A percentile compares a stretch with the other conserved stretches of the same genome.
phyloP scores from a whole-genome alignment of 495 filamentous ascomycete species.

The Penicillium subrubescens region DNA sequence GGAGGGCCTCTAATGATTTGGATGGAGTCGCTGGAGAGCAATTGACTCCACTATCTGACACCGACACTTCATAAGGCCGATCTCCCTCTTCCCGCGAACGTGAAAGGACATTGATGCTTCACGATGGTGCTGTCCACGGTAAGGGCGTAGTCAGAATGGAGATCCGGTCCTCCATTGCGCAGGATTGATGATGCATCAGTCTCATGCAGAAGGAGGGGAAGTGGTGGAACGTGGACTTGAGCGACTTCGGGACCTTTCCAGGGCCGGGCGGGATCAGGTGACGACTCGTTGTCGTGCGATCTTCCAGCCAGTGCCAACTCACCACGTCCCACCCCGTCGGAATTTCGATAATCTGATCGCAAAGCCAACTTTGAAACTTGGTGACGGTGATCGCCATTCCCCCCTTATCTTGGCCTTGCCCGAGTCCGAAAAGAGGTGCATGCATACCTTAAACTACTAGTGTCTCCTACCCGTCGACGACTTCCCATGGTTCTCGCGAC shows the following conservation, averaged over 20 bases:
- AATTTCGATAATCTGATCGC: slow-evolving; percentile 16
- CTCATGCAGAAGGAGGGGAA: slow-evolving; percentile 7
- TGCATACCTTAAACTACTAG: slow-evolving; percentile 16
- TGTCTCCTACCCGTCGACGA: neutral
- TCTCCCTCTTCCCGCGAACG: slow-evolving; percentile 2
- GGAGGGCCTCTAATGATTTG: slow-evolving; percentile 13
- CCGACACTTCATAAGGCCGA: slow-evolving; percentile 31
- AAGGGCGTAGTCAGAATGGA: slow-evolving; percentile 27
- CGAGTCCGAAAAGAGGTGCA: slow-evolving; percentile 24
- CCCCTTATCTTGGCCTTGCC: slow-evolving; percentile 5
- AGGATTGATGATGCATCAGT: slow-evolving; percentile 12
- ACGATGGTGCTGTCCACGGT: slow-evolving; percentile 9
- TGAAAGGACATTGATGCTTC: neutral
- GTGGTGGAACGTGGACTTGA: slow-evolving; percentile 17
- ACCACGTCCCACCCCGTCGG: slow-evolving; percentile 15
- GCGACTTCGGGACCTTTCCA: too few species aligned
- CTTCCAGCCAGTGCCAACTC: slow-evolving; percentile 14
- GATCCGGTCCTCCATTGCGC: slow-evolving; percentile 11
- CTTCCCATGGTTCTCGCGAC: slow-evolving; percentile 9
- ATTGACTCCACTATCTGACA: slow-evolving; percentile 29
- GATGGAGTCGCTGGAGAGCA: slow-evolving; percentile 19
- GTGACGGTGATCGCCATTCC: neutral
- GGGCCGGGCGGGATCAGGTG: slow-evolving; percentile 20
- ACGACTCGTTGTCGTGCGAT: slow-evolving; percentile 14
- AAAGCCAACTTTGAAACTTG: neutral